Base-by-base conservation (phyloP, 1,284 basidiomycete species). In the Ganoderma multipileum region DNA sequence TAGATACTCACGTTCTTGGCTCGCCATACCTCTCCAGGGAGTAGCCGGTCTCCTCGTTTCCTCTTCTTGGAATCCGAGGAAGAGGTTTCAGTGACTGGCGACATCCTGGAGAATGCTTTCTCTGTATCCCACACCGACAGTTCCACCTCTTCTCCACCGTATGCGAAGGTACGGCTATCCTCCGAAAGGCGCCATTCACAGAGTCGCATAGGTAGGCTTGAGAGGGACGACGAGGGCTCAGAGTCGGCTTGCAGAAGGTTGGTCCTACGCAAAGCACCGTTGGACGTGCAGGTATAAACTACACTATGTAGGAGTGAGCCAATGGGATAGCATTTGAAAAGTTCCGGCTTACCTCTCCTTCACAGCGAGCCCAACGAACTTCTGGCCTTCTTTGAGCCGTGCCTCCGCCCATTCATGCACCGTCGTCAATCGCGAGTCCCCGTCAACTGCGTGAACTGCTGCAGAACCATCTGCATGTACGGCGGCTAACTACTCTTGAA, bases 71-170 rank as follows among this genome's bases (percentile, higher is more conserved):
- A 70, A 12, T 78, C 69, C 0, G 72, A 55, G 26, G 76, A 68
- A 6, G 73, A 36, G 26, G 38, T 39, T 14, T 38, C n/a, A 61
- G 64, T 30, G 23, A 54, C 71, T 9, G 76, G 65, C 7, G 76
- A 66, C 1, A 52, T 61, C 44, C 41, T 30, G 1, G 67, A 63
- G 72, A 97, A 94, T 0, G 94, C 89, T 54, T 82, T 79, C 75
- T 95, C 91, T 2, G 89, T 85, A 76, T 95, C 86, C 92, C 94
- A 97, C 1, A 96, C 76, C 0, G 94, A 95, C 2, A 95, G 79
- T 68, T 96, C 94, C 20, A 97, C 93, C 79, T 97, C 95, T 74
- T 96, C 91, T 3, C 95, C 95, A 7, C 92, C 95, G 71, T 95
- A 92, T 0, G 90, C 88, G 80, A 97, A 95, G 0, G 85, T 85